A percentile compares a stretch with the other conserved stretches of the same genome.
Conservation (phyloP, 2,329 filamentous ascomycete species). For the Pestalotiopsis sp. region DNA sequence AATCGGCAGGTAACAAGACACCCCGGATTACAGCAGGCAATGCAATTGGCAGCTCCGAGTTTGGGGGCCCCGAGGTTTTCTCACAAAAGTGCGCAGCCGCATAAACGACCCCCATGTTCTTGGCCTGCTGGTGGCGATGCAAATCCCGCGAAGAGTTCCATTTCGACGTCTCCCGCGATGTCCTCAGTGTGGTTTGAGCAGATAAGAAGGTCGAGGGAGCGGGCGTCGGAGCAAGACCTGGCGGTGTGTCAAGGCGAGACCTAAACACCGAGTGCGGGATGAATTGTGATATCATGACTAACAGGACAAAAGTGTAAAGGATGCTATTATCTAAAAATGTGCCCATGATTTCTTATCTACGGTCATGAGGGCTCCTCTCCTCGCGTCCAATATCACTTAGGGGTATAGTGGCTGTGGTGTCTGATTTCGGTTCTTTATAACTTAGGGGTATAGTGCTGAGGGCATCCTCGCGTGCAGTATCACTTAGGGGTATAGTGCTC, state of each 20-base stretch:
- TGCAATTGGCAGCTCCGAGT: not conserved
- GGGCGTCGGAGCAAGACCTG: not conserved
- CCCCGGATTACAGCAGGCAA: not conserved
- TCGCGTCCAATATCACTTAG: slow-evolving; percentile 8
- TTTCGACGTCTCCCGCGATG: not conserved
- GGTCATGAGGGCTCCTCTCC: not conserved
- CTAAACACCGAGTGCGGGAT: not conserved
- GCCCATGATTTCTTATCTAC: slow-evolving; percentile 4
- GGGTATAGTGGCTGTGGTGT: slow-evolving; percentile 1
- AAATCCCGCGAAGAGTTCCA: not conserved
- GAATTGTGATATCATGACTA: slow-evolving; percentile 5
- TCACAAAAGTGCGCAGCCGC: not conserved
- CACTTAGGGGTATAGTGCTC: slow-evolving; percentile 9
- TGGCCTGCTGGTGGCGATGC: not conserved
- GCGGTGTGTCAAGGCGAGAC: slow-evolving; percentile 1
- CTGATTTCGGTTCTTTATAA: not conserved
- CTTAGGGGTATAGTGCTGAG: slow-evolving; percentile 8
- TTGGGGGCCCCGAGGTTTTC: not conserved
- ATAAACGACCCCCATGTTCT: not conserved
- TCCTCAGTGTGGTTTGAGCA: not conserved
- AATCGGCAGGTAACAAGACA: not conserved
- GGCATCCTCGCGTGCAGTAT: not conserved
- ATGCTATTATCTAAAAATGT: slow-evolving; percentile 11
- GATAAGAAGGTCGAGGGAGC: not conserved
- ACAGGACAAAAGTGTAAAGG: slow-evolving; percentile 1